Conservation (phyloP, 306 rosid species). For the Acacia acuminata region DNA sequence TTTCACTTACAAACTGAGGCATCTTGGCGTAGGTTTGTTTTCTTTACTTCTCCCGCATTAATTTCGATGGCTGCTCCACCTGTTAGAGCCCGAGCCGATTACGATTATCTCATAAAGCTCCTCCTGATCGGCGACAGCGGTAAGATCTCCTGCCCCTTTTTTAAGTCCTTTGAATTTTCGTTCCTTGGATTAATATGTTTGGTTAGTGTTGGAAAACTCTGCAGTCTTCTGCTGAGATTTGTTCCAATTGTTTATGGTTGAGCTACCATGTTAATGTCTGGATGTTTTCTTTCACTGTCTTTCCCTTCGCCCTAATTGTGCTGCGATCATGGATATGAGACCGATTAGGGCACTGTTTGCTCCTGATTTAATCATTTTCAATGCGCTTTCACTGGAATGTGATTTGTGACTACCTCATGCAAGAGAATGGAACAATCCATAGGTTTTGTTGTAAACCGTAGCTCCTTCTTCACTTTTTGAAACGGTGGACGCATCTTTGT, state of each 20-base stretch:
- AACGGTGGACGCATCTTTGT: not conserved
- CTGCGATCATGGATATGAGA: not conserved
- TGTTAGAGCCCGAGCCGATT: constrained; percentile 95
- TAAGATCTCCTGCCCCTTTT: constrained; percentile 25
- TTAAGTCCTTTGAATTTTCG: not conserved
- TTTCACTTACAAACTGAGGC: not conserved
- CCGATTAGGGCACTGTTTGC: not conserved
- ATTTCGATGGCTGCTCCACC: constrained; percentile 83
- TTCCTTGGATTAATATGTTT: not conserved
- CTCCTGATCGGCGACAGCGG: constrained; percentile 98
- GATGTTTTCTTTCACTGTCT: not conserved
- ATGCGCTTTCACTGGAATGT: not conserved
- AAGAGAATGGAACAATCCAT: not conserved
- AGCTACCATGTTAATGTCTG: not conserved
- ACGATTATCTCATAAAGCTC: constrained; percentile 92
- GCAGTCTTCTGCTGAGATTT: not conserved
- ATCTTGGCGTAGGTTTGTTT: constrained; percentile 28
- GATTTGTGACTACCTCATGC: not conserved
- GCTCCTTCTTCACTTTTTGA: not conserved
- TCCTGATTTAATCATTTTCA: constrained; percentile 5
- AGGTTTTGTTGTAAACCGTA: not conserved
- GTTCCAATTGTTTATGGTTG: constrained; percentile 18
- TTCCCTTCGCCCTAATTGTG: constrained; percentile 2
- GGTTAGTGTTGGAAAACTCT: not conserved
- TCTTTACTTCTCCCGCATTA: not conserved